Base-by-base conservation (phyloP, 768 basidiomycete genomes). In the Tubosaeta brunneosetosa region DNA sequence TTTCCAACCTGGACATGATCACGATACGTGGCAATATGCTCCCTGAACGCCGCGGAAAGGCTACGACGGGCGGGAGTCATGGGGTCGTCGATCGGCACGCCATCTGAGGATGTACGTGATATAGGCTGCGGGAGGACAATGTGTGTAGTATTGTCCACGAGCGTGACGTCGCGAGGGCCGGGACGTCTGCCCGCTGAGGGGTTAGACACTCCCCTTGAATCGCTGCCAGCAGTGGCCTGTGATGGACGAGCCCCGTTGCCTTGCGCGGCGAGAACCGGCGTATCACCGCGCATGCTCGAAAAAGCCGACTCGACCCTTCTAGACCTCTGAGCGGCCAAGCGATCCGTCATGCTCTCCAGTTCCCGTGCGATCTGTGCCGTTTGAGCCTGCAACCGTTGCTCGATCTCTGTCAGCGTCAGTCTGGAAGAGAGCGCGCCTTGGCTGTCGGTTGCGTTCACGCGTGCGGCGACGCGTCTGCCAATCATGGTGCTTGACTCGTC, bases 401-500 rank as follows among this genome's bases (percentile, higher is more conserved):
- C 68, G 1, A 71, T 50, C 41, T 55, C 62, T 34, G 64, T 55
- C 32, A 64, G 41, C 40, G 66, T 52, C 6, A 61, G 49, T 37
- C 64, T 55, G 12, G 61, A 53, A 27, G 52, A 59, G 44, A 59
- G 57, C 31, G 53, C 54, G 16, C 46, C 40, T 1, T 56, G 65
- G n/a, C 47, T 34, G 6, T 66, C 58, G 32, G 65, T 47, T 34
- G 58, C 53, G 29, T 52, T 58, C 17, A 60, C 49, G 49, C 68
- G 68, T 3, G 71, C 71, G 3, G 69, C 65, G 40, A 70, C 68
- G 36, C 67, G 68, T 26, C 70, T 63, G 33, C 68, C 68, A 16
- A 72, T 70, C 66, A 69, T 64, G 4, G 68, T 70, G 10, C 56
- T 66, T 14, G 70, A 55, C 9, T 70, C 68, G n/a, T 72, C 68